phyloP scores from a whole-genome alignment of 805 yeast genomes.

The Metschnikowia koreensis region DNA sequence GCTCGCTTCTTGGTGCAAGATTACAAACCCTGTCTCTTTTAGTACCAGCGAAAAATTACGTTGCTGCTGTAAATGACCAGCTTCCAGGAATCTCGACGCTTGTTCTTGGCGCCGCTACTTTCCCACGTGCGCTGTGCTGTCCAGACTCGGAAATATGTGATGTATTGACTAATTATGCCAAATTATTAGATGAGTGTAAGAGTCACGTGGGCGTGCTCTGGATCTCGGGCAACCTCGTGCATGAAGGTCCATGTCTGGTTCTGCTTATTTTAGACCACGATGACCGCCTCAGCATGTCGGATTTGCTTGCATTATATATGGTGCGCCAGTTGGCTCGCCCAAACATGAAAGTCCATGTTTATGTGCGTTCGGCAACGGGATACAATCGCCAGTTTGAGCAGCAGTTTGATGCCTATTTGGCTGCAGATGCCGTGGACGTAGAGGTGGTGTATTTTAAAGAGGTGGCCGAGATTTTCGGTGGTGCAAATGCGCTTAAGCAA shows the following conservation, averaged over 20 bases:
- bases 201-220: constrained; percentile 35
- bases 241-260: constrained; percentile 17
- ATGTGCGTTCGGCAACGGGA: constrained; percentile 15
- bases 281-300: constrained; percentile 33
- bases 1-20: constrained; percentile 29
- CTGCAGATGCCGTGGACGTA: constrained; percentile 4
- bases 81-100: constrained; percentile 26
- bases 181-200: constrained; percentile 26
- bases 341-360: constrained; percentile 7
- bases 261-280: constrained; percentile 32
- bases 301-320: constrained; percentile 31
- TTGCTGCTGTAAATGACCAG: constrained; percentile 33
- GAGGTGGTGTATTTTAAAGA: constrained; percentile 10
- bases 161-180: constrained; percentile 22
- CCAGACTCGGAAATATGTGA: constrained; percentile 15
- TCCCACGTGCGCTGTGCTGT: constrained; percentile 9
- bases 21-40: constrained; percentile 31
- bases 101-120: constrained; percentile 24
- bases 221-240: constrained; percentile 4
- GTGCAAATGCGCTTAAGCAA: neutral
- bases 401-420: constrained; percentile 15
- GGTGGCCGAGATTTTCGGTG: constrained; percentile 6
- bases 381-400: constrained; percentile 15
- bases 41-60: constrained; percentile 30
- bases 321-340: constrained; percentile 21